Evolutionary conservation across 108 stramenopile genomes (phyloP).

Genomic region (Nitzschia sp.): DNA sequence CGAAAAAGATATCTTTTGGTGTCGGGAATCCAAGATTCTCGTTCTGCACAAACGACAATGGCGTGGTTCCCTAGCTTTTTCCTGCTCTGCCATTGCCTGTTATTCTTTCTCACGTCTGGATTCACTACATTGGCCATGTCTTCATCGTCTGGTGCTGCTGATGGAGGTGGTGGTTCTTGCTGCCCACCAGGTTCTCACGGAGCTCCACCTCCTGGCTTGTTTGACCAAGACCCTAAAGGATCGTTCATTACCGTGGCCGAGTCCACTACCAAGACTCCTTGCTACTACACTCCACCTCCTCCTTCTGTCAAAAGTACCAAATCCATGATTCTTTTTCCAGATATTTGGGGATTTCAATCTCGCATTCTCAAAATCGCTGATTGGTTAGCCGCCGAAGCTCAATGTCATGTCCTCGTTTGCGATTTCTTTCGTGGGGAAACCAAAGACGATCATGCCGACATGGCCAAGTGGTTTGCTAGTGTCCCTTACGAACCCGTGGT

Average conservation of each 20-base stretch:
- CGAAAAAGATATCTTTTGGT: no score
- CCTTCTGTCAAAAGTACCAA: not conserved
- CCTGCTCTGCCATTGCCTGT: not conserved
- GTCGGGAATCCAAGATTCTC: no score
- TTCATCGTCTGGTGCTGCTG: not conserved
- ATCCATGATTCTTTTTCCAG: conserved; percentile 10
- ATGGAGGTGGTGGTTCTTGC: conserved; percentile 4
- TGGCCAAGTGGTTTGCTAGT: conserved; percentile 26
- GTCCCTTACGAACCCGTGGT: conserved; percentile 33
- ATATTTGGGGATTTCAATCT: conserved; percentile 39
- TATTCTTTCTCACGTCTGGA: not conserved
- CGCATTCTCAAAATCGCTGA: conserved; percentile 39
- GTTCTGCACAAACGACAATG: no score
- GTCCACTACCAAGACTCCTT: conserved; percentile 2
- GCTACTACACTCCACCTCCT: conserved; percentile 10
- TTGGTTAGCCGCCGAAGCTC: conserved; percentile 19
- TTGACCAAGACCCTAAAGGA: conserved; percentile 3
- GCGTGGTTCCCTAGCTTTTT: not conserved
- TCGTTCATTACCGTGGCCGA: not conserved
- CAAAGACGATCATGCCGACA: conserved; percentile 30
- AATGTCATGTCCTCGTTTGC: conserved; percentile 24
- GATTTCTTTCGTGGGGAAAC: conserved; percentile 49
- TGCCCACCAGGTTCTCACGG: conserved; percentile 23
- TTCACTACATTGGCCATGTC: not conserved
- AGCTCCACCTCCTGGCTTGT: not conserved